Conservation (phyloP, 257 asterid genomes). For the Nicotiana tomentosiformis region DNA sequence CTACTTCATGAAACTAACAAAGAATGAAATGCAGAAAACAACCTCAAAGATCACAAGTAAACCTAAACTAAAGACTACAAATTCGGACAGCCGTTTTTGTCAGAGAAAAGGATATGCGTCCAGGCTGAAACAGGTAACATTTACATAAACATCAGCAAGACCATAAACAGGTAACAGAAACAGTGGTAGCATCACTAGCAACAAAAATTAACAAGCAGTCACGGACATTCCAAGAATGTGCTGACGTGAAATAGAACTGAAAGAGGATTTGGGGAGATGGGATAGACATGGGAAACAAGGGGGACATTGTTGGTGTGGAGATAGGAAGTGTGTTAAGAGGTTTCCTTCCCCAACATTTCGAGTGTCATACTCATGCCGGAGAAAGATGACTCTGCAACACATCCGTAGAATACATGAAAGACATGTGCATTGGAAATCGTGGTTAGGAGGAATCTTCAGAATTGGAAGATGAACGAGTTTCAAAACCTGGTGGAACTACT, state of each 20-base stretch:
- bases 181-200: background rate
- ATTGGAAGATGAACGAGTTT: background rate
- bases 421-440: background rate
- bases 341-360: background rate
- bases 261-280: background rate
- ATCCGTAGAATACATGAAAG: background rate
- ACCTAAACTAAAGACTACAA: background rate
- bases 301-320: background rate
- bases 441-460: background rate
- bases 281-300: background rate
- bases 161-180: background rate
- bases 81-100: background rate
- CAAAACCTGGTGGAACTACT: background rate
- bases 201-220: background rate
- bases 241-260: background rate
- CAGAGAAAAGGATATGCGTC: background rate
- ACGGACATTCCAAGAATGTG: background rate
- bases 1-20: background rate
- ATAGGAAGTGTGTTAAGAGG: background rate
- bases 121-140: background rate
- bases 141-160: background rate
- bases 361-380: background rate
- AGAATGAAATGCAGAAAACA: background rate
- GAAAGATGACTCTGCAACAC: background rate
- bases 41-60: background rate